Conservation (phyloP, 1,139 yeast genomes). For the Yamadazyma blattariae region DNA sequence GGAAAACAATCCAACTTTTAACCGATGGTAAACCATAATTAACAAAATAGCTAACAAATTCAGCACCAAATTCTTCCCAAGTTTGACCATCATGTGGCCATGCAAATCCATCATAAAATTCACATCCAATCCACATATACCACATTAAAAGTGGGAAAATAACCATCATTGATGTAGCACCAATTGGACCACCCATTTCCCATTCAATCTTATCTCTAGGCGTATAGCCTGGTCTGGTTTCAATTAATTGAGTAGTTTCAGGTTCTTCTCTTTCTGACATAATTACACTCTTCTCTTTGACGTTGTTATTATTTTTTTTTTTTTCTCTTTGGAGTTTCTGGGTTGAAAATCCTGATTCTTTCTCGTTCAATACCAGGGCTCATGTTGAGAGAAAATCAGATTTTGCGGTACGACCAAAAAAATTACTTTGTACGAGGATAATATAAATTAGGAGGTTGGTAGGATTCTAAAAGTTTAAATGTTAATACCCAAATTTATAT, state of each 20-base stretch:
- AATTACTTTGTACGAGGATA: no score
- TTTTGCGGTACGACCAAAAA: no score
- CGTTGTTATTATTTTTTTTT: background rate
- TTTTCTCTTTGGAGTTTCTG: background rate
- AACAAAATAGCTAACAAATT: conserved; percentile 43
- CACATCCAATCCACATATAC: conserved; percentile 93
- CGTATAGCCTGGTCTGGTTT: conserved; percentile 19
- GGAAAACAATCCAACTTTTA: conserved; percentile 67
- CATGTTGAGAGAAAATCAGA: no score
- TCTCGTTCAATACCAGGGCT: no score
- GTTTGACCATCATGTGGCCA: conserved; percentile 62
- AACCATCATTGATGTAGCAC: conserved; percentile 88
- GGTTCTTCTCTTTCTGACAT: no score
- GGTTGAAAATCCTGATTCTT: no score
- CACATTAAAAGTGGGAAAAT: conserved; percentile 94
- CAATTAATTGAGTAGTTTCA: no score
- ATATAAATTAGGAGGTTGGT: no score
- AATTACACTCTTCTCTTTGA: no score
- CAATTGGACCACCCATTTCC: conserved; percentile 95
- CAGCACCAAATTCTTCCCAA: conserved; percentile 50
- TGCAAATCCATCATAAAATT: conserved; percentile 77
- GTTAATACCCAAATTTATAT: no score
- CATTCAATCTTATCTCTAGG: conserved; percentile 51
- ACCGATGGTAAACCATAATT: conserved; percentile 68
- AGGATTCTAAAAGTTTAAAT: no score